Base-by-base conservation (phyloP, 2,329 filamentous ascomycete genomes). In the Pseudopyricularia javanii region DNA sequence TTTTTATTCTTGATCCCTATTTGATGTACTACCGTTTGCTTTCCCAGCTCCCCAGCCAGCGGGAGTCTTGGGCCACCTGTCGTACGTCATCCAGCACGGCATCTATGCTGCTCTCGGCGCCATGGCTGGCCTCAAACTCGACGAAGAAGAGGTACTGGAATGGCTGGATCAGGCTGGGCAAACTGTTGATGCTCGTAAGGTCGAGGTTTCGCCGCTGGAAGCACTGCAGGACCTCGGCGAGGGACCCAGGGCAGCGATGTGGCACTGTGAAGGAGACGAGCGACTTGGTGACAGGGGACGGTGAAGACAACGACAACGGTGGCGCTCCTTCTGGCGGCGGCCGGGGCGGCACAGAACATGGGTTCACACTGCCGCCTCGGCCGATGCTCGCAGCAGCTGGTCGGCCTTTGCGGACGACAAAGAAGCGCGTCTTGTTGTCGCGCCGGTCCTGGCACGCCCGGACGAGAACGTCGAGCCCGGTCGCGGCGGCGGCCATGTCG, bases 61-160 rank as follows among this genome's bases (percentile, higher is more conserved):
- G 75, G 72, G 77, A 85, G 48, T 69, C 74, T 65, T 79, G 70
- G n/a, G 81, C 80, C 56, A 81, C 76, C 30, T 64, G 64, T 1
- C 68, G 70, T 58, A 90, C 71, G 57, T 77, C 76, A 50, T 70
- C 70, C 63, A 91, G 66, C 26, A 82, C 85, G 22, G 68, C 68
- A 54, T 78, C 74, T 15, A 90, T 83, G 56, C 74, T 52, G 20
- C 30, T 32, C 24, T 24, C 17, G 2, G 24, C 50, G 20, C 40
- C 37, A 24, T 66, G 53, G 65, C 58, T 69, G 70, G 64, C 80
- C 76, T 1, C 86, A 61, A 95, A 90, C 72, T 97, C 91, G 30
- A 96, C 83, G 64, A 97, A 91, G 70, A 97, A 96, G 35, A 96
- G 79, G 69, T 97, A 97, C 65, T 94, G 83, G 80, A 95, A 97